phyloP scores from a whole-genome alignment of 768 basidiomycete genomes.

The Panaeolus cyanescens region DNA sequence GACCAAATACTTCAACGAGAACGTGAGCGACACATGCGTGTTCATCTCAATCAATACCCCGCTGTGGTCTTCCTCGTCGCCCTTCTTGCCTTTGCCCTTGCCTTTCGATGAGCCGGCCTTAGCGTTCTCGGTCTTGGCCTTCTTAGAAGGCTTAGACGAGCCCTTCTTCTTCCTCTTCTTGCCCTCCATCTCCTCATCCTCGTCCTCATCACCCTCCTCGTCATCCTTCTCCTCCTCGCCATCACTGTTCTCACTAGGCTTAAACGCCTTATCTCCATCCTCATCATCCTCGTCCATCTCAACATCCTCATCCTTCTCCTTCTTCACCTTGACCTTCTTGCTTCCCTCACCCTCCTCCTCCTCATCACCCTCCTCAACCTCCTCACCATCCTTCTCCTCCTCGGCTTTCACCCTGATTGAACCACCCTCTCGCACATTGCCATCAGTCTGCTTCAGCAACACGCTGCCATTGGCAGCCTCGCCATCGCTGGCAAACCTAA shows the following conservation, averaged over 20 bases:
- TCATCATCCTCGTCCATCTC: conserved; percentile 46
- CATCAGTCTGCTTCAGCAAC: conserved; percentile 75
- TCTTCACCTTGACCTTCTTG: conserved; percentile 43
- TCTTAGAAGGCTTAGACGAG: not conserved
- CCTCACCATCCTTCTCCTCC: conserved; percentile 41
- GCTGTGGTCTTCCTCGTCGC: conserved; percentile 51
- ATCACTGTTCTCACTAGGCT: conserved; percentile 53
- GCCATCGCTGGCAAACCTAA: conserved; percentile 90
- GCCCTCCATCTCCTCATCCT: conserved; percentile 48
- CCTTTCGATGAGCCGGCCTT: conserved; percentile 41
- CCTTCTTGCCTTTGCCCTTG: conserved; percentile 46
- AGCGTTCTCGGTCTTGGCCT: conserved; percentile 19
- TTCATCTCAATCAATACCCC: conserved; percentile 84
- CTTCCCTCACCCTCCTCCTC: conserved; percentile 37
- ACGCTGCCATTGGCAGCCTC: conserved; percentile 93
- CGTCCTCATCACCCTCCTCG: conserved; percentile 52
- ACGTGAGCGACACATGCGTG: conserved; percentile 88
- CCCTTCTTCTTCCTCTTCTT: conserved; percentile 80
- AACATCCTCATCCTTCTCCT: conserved; percentile 23
- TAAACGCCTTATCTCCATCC: conserved; percentile 50
- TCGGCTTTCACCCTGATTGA: conserved; percentile 40
- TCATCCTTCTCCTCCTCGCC: conserved; percentile 56
- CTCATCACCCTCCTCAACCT: conserved; percentile 34
- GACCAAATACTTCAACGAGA: conserved; percentile 95
- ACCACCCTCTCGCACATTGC: conserved; percentile 37